Evolutionary conservation across 169 alveolate genomes (phyloP).

Genomic region (Cryptosporidium viatorum): DNA sequence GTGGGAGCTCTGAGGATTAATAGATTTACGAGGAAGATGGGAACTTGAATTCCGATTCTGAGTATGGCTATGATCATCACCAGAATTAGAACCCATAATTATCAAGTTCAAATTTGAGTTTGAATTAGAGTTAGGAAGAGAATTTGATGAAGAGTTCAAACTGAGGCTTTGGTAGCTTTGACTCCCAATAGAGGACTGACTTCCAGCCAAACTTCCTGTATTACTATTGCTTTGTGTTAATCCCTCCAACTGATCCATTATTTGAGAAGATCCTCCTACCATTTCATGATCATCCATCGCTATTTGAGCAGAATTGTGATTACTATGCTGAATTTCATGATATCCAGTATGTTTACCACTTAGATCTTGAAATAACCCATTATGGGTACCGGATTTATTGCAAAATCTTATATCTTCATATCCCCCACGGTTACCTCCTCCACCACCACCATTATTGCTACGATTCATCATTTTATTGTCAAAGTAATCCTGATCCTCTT

Average conservation of each 20-base stretch:
- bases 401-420: not conserved
- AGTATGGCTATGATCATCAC: too few relatives aligned
- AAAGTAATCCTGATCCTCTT: not conserved
- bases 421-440: not conserved
- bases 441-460: not conserved
- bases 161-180: not conserved
- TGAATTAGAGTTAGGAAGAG: not conserved
- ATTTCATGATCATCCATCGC: not conserved
- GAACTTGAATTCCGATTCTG: not conserved
- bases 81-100: not conserved
- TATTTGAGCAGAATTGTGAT: not conserved
- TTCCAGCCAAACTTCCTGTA: not conserved
- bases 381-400: not conserved
- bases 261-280: conserved; percentile 6
- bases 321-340: not conserved
- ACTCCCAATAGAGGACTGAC: not conserved
- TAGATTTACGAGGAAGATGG: not conserved
- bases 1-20: not conserved
- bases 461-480: not conserved
- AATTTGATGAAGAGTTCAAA: not conserved
- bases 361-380: not conserved
- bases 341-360: not conserved
- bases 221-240: not conserved
- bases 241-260: not conserved
- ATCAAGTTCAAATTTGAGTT: not conserved